Conservation (phyloP, 306 rosid genomes). For the Trifolium fragiferum region DNA sequence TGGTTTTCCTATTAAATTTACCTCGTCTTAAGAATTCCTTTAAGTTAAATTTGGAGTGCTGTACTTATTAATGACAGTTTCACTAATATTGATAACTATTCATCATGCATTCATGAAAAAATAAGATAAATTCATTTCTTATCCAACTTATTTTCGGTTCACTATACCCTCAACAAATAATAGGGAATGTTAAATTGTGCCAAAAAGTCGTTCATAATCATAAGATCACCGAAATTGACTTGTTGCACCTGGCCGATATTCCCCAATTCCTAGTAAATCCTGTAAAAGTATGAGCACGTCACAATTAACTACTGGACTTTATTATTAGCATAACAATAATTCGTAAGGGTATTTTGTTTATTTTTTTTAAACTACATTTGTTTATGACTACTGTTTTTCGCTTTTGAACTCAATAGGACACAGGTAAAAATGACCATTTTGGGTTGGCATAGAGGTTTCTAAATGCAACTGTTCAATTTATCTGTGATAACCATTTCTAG, state of each 20-base stretch:
- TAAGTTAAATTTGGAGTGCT: too few species aligned
- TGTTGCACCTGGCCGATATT: constrained; percentile 74
- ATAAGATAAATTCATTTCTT: neutral
- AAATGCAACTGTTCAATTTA: neutral
- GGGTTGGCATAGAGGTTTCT: constrained; percentile 3
- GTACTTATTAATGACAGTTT: neutral
- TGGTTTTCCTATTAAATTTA: too few species aligned
- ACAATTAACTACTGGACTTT: neutral
- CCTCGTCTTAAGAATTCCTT: too few species aligned
- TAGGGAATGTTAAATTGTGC: neutral
- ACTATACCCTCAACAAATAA: neutral
- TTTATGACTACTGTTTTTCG: neutral
- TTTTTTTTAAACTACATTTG: neutral
- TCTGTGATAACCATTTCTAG: neutral
- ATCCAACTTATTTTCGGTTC: neutral
- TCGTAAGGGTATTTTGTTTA: neutral
- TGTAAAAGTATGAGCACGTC: constrained; percentile 42
- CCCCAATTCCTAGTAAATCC: constrained; percentile 97
- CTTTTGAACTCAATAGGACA: neutral
- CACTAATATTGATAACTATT: neutral
- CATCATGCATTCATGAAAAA: neutral
- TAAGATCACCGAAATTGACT: constrained; percentile 52
- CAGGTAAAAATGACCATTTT: neutral
- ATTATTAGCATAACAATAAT: neutral
- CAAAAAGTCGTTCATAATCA: constrained; percentile 23